Percentiles rank a stretch among this genome's conserved stretches.
Evolutionary conservation across 164 flowering plant genomes (phyloP).

Genomic region (Amborella trichopoda): DNA sequence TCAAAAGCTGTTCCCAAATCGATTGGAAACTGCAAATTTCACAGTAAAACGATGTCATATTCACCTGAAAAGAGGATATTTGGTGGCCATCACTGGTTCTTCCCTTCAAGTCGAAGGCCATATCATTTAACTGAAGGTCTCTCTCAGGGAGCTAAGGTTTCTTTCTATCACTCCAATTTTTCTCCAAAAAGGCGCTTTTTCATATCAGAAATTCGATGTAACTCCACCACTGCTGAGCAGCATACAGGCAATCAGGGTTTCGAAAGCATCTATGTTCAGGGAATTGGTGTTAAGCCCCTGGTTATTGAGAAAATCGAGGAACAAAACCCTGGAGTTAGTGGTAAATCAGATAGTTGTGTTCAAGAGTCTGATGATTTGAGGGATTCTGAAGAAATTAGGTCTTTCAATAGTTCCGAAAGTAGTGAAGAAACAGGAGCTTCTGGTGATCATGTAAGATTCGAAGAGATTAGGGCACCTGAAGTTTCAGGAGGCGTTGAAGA

Average conservation of each 20-base stretch:
- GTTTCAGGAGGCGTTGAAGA: neutral
- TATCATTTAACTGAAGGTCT: neutral
- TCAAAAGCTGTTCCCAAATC: neutral
- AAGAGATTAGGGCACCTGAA: neutral
- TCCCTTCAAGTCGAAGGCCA: too few relatives aligned
- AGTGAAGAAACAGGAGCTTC: neutral
- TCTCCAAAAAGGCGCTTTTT: conserved; percentile 18
- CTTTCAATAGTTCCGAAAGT: neutral
- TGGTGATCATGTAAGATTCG: neutral
- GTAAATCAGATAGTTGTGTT: conserved; percentile 11
- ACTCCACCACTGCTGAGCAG: conserved; percentile 53
- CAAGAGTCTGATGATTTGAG: conserved; percentile 17
- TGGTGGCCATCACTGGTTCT: too few relatives aligned
- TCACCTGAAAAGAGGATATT: neutral
- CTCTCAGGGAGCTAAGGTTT: neutral
- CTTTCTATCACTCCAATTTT: conserved; percentile 10
- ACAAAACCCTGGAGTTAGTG: neutral
- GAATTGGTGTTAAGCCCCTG: conserved; percentile 53
- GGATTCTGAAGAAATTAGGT: conserved; percentile 6
- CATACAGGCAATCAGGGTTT: conserved; percentile 42
- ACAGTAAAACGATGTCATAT: neutral
- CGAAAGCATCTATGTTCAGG: conserved; percentile 53
- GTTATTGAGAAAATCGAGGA: conserved; percentile 27
- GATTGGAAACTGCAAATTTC: too few relatives aligned
- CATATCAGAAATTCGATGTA: conserved; percentile 36